Conservation (phyloP, 768 basidiomycete genomes). For the Tylopilus sp. region DNA sequence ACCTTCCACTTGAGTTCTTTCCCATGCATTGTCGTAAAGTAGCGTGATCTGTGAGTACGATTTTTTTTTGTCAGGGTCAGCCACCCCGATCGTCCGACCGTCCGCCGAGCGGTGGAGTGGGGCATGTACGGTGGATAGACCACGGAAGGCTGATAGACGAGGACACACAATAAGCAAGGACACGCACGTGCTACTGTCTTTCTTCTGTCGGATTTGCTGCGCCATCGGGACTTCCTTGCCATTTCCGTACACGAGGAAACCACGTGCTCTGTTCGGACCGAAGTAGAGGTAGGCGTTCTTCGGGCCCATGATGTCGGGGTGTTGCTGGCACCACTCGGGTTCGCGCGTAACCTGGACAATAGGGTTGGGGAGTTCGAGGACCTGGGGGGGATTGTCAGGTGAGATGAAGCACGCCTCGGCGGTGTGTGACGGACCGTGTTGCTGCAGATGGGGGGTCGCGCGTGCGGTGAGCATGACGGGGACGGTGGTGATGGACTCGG, state of each 20-base stretch:
- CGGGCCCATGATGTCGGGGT: slow-evolving; percentile 78
- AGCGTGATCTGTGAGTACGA: slow-evolving; percentile 52
- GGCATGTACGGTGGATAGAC: too few species aligned
- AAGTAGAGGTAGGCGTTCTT: slow-evolving; percentile 72
- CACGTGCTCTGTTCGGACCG: slow-evolving; percentile 58
- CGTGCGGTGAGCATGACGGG: not conserved
- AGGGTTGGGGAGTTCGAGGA: slow-evolving; percentile 53
- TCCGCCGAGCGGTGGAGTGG: too few species aligned
- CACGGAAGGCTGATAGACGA: not conserved
- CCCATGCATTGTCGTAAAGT: slow-evolving; percentile 69
- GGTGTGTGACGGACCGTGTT: slow-evolving; percentile 18
- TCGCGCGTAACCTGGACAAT: slow-evolving; percentile 66
- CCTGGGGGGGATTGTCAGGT: slow-evolving; percentile 35
- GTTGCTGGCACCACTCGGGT: slow-evolving; percentile 60
- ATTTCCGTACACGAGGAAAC: slow-evolving; percentile 69
- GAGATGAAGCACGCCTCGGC: not conserved
- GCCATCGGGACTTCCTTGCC: slow-evolving; percentile 56
- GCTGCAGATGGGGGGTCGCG: slow-evolving; percentile 7
- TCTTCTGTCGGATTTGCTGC: slow-evolving; percentile 53
- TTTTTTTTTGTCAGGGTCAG: slow-evolving; percentile 2
- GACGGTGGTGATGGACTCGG: not conserved
- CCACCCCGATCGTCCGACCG: not conserved
- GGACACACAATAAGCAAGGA: slow-evolving; percentile 6
- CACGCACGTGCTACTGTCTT: slow-evolving; percentile 59
- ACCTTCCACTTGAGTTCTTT: slow-evolving; percentile 77